Conservation (phyloP, 345 rosid genomes). For the Euphorbia tirucalli region DNA sequence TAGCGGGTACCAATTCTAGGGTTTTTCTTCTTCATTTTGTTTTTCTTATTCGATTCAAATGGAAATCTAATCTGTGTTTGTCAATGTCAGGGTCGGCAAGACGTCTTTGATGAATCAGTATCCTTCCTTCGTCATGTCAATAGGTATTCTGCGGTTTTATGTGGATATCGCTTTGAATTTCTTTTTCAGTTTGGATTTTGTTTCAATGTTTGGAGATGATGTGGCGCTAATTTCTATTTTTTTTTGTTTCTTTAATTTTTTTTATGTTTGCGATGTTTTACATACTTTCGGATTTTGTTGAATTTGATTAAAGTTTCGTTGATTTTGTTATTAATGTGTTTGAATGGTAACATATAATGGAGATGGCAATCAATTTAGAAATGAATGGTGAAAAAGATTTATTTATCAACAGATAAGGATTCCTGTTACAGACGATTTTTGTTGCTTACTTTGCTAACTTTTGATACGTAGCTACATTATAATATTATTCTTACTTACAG, state of each 20-base stretch:
- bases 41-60: not conserved
- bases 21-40: constrained; percentile 1
- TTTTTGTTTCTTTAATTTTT: no score
- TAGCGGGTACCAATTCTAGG: constrained; percentile 66
- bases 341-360: not conserved
- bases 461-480: not conserved
- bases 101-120: constrained; percentile 99
- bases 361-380: not conserved
- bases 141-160: not conserved
- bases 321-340: not conserved
- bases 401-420: not conserved
- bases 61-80: constrained; percentile 4
- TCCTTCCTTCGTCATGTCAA: constrained; percentile 34
- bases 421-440: no score
- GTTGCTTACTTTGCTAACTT: no score
- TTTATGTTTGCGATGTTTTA: no score
- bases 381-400: not conserved
- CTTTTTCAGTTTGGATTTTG: not conserved
- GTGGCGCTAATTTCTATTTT: no score
- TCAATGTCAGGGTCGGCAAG: constrained; percentile 86
- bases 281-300: not conserved
- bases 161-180: not conserved
- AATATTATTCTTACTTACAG: not conserved
- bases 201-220: no score
- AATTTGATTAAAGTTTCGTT: not conserved